Evolutionary conservation across 768 basidiomycete species (phyloP), one percentile per base, ranked within the genome.

Genomic region (Lentinula boryana): DNA sequence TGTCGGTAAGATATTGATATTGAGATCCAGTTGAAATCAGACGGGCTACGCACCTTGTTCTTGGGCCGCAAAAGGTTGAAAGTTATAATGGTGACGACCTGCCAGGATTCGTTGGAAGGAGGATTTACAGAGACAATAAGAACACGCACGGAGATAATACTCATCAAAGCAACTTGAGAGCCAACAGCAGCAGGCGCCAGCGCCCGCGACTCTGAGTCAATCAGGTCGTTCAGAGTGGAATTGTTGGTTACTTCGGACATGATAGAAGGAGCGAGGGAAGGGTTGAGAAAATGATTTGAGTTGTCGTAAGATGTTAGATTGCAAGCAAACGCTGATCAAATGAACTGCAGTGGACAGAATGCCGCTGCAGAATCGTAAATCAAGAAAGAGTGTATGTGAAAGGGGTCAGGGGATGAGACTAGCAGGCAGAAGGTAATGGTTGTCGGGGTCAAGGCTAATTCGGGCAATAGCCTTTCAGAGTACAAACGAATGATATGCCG

Each of bases 61-160:
- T 86, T 85, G 12, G 96, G 96, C 40, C 96, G 86, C 52, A 98
- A 77, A 65, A 89, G 51, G 63, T 94, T 95, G 77, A 98, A 98
- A 41, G 81, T 75, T 49, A 92, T 63, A 52, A 93, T 75, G 16
- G 91, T 90, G 62, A 78, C 80, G 46, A 83, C 69, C 89, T 91
- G 50, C 36, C 27, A 54, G 54, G 44, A 62, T 49, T 58, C 60
- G 62, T 66, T 41, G 18, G 16, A 58, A 58, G 55, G 33, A 44
- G 23, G 6, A 2, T 18, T 21, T 46, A 13, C 23, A 48, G 44
- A 23, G 5, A 56, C 36, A 38, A 12, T 49, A 55, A 52, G 21
- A 40, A 41, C 27, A 44, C 87, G 63, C 72, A 91, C 91, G 56
- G 91, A 91, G 60, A 92, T 63, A 60, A 83, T 72, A 64, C 78